These are phyloP conservation scores for Pseudoscleropodium purum DNA, from an alignment of 225 moss, liverwort and hornwort genomes.

Conservation along the genomic window DNA sequence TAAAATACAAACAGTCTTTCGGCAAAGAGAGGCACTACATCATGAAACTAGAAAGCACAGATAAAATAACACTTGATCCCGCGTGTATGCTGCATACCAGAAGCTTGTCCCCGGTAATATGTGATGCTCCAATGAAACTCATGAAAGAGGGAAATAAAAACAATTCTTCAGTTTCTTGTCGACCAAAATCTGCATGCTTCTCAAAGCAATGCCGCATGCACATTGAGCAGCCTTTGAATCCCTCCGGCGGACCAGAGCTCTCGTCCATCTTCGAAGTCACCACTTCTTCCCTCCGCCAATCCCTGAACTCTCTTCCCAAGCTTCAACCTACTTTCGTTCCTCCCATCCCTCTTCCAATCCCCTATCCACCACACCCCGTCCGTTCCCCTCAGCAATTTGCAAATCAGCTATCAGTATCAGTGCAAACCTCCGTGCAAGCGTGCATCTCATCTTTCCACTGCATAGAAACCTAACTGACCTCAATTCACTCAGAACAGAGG, in stretches of 20 bases:
- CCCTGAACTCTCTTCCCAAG: neutral
- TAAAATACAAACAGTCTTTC: neutral
- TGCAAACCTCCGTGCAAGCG: neutral
- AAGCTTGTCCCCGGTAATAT: neutral
- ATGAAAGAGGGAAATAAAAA: conserved; percentile 13
- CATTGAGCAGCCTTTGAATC: conserved; percentile 23
- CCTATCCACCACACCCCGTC: neutral
- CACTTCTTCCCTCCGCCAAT: neutral
- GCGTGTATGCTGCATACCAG: conserved; percentile 4
- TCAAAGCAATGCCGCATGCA: conserved; percentile 17
- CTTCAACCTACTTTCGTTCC: neutral
- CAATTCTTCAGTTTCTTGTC: neutral
- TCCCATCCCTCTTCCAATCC: neutral
- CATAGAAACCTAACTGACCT: neutral
- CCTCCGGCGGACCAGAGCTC: neutral
- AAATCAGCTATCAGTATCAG: neutral
- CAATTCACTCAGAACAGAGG: neutral
- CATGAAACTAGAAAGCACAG: neutral
- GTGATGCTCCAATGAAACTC: neutral
- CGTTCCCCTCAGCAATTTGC: neutral
- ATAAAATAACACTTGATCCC: neutral
- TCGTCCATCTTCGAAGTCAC: conserved; percentile 1
- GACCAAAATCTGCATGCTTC: conserved; percentile 16
- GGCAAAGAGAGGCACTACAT: neutral
- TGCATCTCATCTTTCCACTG: neutral